phyloP scores from a whole-genome alignment of 805 yeast species.

The Alloascoidea africana region DNA sequence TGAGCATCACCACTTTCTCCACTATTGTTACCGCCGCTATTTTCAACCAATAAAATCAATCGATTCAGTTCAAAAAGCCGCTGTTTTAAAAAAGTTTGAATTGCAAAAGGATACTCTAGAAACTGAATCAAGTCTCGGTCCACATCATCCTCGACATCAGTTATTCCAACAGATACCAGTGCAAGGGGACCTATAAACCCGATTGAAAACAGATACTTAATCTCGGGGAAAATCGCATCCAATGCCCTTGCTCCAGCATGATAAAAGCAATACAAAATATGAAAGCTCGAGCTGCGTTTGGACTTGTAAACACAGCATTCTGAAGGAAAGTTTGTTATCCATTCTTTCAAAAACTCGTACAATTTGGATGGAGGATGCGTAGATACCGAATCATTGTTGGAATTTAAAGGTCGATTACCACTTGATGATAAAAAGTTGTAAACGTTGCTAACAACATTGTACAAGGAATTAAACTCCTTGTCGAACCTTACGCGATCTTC shows the following conservation, averaged over 20 bases:
- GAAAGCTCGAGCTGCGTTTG: slow-evolving; percentile 4
- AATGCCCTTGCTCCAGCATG: slow-evolving; percentile 19
- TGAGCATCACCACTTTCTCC: too few relatives aligned
- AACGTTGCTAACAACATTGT: slow-evolving; percentile 6
- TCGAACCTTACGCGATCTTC: slow-evolving; percentile 3
- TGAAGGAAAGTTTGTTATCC: slow-evolving; percentile 14
- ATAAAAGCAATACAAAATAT: slow-evolving; percentile 17
- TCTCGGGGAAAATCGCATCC: slow-evolving; percentile 21
- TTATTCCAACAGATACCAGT: slow-evolving; percentile 12
- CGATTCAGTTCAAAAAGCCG: slow-evolving; percentile 3
- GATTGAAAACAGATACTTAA: slow-evolving; percentile 18
- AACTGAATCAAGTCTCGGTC: slow-evolving; percentile 3
- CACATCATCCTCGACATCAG: slow-evolving; percentile 5
- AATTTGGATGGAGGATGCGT: slow-evolving; percentile 9
- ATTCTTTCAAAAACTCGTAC: slow-evolving; percentile 11
- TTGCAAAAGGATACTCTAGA: slow-evolving; percentile 15
- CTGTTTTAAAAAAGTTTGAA: slow-evolving; percentile 17
- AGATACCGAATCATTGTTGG: slow-evolving; percentile 4
- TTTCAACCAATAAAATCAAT: neutral
- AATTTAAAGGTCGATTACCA: slow-evolving; percentile 4
- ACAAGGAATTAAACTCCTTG: slow-evolving; percentile 7
- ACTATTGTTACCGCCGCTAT: neutral
- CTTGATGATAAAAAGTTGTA: slow-evolving; percentile 6
- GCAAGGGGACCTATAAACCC: slow-evolving; percentile 22
- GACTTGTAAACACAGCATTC: slow-evolving; percentile 4